These are phyloP conservation scores for Phytopythium cucurbitacearum DNA, from an alignment of 352 stramenopile species.

Conservation along the genomic window DNA sequence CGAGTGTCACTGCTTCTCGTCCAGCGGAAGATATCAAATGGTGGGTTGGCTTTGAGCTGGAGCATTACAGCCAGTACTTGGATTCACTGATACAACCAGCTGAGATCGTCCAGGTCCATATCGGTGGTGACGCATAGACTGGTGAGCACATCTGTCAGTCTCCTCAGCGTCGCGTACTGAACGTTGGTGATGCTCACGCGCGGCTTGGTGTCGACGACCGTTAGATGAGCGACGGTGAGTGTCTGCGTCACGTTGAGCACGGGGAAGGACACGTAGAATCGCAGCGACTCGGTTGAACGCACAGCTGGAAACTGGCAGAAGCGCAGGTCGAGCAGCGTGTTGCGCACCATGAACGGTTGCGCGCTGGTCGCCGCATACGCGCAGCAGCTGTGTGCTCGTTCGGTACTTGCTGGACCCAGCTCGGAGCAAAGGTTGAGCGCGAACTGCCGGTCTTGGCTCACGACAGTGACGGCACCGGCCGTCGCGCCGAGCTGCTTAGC, in stretches of 20 bases:
- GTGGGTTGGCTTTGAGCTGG: too few relatives aligned
- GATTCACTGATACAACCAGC: too few relatives aligned
- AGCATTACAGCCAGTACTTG: too few relatives aligned
- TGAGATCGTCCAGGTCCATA: too few relatives aligned
- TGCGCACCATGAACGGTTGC: conserved; percentile 41
- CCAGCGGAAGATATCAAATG: too few relatives aligned
- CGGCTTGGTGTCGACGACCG: conserved; percentile 36
- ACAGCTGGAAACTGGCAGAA: conserved; percentile 48
- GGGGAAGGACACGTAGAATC: conserved; percentile 45
- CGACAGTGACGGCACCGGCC: conserved; percentile 27
- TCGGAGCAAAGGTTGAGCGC: conserved; percentile 12
- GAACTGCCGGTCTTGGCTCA: conserved; percentile 25
- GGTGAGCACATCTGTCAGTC: conserved; percentile 25
- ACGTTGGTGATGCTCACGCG: conserved; percentile 50
- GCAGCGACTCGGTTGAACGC: conserved; percentile 4
- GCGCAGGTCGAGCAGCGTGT: conserved; percentile 41
- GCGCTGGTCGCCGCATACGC: conserved; percentile 24
- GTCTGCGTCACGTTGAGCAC: conserved; percentile 20
- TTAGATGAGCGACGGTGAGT: conserved; percentile 32
- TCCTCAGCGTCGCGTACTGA: conserved; percentile 53
- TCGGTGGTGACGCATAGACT: background rate
- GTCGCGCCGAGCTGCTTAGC: conserved; percentile 41
- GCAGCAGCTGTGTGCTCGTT: conserved; percentile 31
- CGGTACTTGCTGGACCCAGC: conserved; percentile 9
- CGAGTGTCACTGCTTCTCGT: too few relatives aligned